Evolutionary conservation across 2,329 filamentous ascomycete genomes (phyloP).

Genomic region (Aspergillus neoniger): DNA sequence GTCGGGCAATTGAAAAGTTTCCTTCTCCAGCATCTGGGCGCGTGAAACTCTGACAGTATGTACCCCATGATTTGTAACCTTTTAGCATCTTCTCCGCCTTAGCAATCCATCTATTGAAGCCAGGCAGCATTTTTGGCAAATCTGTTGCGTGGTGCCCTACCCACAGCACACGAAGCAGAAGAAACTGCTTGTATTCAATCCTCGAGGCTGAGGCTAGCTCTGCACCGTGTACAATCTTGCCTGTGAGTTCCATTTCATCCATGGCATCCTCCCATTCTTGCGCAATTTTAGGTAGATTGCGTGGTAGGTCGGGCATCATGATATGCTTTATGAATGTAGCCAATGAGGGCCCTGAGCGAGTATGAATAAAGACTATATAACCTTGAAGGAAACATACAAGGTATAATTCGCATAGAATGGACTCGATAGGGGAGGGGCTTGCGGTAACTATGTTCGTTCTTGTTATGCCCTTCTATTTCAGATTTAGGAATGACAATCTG

Average conservation of each 20-base stretch:
- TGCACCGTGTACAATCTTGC: slow-evolving; percentile 3
- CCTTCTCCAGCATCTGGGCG: not conserved
- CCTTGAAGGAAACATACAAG: not conserved
- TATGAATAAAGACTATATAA: not conserved
- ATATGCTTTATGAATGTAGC: not conserved
- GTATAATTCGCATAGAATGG: not conserved
- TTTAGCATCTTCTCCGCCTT: not conserved
- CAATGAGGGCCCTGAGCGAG: not conserved
- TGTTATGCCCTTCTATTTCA: not conserved
- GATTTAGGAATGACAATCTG: not conserved
- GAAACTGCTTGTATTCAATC: slow-evolving; percentile 3
- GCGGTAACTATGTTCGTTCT: not conserved
- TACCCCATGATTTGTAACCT: not conserved
- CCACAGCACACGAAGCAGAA: slow-evolving; percentile 14
- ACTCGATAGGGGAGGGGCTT: not conserved
- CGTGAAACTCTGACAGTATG: slow-evolving; percentile 4
- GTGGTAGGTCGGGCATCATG: not conserved
- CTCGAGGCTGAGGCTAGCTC: slow-evolving; percentile 12
- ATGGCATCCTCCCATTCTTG: not conserved
- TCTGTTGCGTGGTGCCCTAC: not conserved
- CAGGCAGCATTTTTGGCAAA: not conserved
- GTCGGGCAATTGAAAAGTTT: slow-evolving; percentile 8
- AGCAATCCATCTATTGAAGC: not conserved
- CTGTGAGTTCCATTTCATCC: not conserved
- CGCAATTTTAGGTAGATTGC: not conserved